Evolutionary conservation across 2,329 filamentous ascomycete genomes (phyloP), one percentile per base, ranked within the genome.

Genomic region (Talaromyces sp.): DNA sequence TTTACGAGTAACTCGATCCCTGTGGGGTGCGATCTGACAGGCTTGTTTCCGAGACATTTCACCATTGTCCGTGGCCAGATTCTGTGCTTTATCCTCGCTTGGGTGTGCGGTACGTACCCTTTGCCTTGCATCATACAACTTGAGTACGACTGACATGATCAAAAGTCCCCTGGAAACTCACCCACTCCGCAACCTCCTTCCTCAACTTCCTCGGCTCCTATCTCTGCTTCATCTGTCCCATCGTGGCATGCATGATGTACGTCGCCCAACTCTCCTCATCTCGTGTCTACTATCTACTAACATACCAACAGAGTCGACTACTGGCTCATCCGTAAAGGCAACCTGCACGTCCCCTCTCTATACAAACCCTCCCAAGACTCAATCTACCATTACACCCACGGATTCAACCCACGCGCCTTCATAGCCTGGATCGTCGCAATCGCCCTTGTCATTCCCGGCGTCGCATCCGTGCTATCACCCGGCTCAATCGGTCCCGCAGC

Each of bases 151-250:
- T 64, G 24, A 64, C 56, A 11, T 14, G 31, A 31, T 31, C 1
- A 2, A 8, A 22, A 60, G 63, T 65, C 13, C 63, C 63, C 3
- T 65, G 63, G 63, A 65, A 65, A 41, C 50, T 65, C 13, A 65
- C 50, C 7, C 43, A 56, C 48, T 57, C 48, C 3, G 63, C 63
- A 37, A 39, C 47, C 11, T 56, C 58, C 14, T 65, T 65, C 43
- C 24, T 65, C 9, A 57, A 58, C 22, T 65, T 65, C 41, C 58
- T 65, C 7, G 63, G 63, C 13, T 60, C 57, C 11, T 65, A 65
- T 45, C 62, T 64, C 2, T 64, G 62, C 56, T 64, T 64, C 45
- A 64, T 64, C 56, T 64, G 62, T 39, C 62, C 62, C 16, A 64
- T 64, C 22, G 62, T 64, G 2, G 56, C 62, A 0, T 64, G 62